Evolutionary conservation across 2,329 filamentous ascomycete species (phyloP).

Genomic region (Zalaria obscura): DNA sequence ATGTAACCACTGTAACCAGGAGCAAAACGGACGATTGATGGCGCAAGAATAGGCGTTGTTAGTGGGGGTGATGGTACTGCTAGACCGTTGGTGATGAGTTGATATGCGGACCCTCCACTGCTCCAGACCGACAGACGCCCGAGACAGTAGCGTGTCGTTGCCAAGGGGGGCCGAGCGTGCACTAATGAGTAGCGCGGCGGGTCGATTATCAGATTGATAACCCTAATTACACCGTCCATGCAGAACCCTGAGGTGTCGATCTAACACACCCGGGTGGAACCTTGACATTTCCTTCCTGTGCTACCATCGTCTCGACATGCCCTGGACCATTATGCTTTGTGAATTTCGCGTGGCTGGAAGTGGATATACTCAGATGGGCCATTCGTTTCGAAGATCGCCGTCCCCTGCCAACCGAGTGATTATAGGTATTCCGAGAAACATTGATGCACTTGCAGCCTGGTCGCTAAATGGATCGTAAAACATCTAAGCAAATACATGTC

Average conservation of each 20-base stretch:
- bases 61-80: no score
- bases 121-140: not conserved
- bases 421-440: no score
- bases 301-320: not conserved
- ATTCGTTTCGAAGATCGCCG: no score
- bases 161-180: not conserved
- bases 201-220: conserved; percentile 6
- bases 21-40: not conserved
- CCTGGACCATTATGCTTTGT: not conserved
- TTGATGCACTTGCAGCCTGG: no score
- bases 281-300: not conserved
- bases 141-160: not conserved
- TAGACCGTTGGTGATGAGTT: no score
- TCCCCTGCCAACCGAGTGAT: no score
- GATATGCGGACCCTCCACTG: no score
- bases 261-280: not conserved
- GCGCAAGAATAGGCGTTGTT: not conserved
- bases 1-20: not conserved
- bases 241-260: not conserved
- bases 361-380: no score
- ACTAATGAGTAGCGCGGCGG: not conserved
- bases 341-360: no score
- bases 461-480: no score
- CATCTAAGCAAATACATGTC: no score
- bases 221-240: conserved; percentile 2